These are phyloP conservation scores for Hyphopichia khmerensis DNA, from an alignment of 1,139 yeast species.

Conservation along the genomic window DNA sequence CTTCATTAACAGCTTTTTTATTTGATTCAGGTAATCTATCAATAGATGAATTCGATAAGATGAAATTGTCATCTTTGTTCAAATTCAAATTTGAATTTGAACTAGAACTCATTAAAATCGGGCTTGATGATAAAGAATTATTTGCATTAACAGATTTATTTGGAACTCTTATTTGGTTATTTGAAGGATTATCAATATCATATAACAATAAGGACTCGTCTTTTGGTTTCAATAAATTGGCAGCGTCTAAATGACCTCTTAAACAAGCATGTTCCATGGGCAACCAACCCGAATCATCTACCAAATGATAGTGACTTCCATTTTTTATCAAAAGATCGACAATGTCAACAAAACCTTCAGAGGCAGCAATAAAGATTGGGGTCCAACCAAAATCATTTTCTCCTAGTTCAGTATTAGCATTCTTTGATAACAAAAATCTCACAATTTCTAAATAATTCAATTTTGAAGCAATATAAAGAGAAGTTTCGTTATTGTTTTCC, in stretches of 20 bases:
- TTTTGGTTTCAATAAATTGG: conserved; percentile 56
- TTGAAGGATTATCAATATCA: conserved; percentile 40
- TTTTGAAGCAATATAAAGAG: conserved; percentile 77
- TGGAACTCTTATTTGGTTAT: conserved; percentile 35
- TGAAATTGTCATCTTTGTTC: conserved; percentile 10
- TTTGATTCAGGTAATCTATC: conserved; percentile 44
- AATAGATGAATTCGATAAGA: conserved; percentile 25
- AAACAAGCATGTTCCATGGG: conserved; percentile 95
- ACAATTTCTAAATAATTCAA: conserved; percentile 57
- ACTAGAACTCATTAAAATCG: conserved; percentile 9
- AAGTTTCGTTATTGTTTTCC: conserved; percentile 69
- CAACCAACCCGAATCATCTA: conserved; percentile 92
- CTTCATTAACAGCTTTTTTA: conserved; percentile 33
- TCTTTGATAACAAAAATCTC: conserved; percentile 48
- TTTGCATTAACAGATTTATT: conserved; percentile 13
- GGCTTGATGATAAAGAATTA: conserved; percentile 10
- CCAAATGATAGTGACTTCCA: conserved; percentile 54
- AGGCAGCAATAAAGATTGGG: conserved; percentile 87
- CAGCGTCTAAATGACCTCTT: conserved; percentile 79
- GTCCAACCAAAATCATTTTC: conserved; percentile 92
- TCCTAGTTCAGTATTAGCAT: conserved; percentile 73
- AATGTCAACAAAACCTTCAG: conserved; percentile 70
- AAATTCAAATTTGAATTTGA: background rate
- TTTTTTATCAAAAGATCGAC: conserved; percentile 53
- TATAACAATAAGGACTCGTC: conserved; percentile 34